phyloP scores from a whole-genome alignment of 352 stramenopile species.

The Pythium chondricola region DNA sequence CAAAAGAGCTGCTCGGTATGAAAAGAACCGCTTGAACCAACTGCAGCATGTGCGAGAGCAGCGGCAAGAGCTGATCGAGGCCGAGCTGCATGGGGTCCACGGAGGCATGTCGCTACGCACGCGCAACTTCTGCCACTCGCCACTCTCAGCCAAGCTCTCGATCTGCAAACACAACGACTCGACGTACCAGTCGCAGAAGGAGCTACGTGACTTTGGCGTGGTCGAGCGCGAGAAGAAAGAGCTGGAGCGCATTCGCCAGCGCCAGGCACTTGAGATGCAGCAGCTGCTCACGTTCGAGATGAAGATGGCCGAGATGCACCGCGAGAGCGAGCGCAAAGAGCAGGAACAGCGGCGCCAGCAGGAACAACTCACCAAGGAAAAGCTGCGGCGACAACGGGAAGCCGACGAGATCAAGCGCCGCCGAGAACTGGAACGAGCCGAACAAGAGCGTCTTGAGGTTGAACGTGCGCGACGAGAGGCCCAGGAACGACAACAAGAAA shows the following conservation, averaged over 20 bases:
- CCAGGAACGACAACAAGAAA: conserved; percentile 37
- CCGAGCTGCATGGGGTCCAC: conserved; percentile 32
- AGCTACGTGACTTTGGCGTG: conserved; percentile 37
- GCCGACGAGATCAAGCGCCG: conserved; percentile 41
- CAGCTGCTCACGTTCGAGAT: conserved; percentile 66
- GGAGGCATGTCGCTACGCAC: conserved; percentile 46
- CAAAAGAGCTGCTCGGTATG: conserved; percentile 54
- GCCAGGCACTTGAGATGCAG: conserved; percentile 64
- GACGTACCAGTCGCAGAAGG: conserved; percentile 8
- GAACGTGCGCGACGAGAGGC: conserved; percentile 33
- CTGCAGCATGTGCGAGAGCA: conserved; percentile 44
- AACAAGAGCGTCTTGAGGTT: conserved; percentile 43
- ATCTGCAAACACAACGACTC: conserved; percentile 18
- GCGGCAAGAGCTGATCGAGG: conserved; percentile 53
- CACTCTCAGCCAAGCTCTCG: conserved; percentile 25
- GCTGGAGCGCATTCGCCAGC: conserved; percentile 63
- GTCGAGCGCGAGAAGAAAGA: conserved; percentile 62
- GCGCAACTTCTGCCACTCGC: conserved; percentile 53
- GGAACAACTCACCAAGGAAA: conserved; percentile 33
- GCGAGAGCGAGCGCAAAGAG: conserved; percentile 47
- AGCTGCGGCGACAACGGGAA: conserved; percentile 33
- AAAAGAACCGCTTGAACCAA: conserved; percentile 46
- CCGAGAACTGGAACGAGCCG: conserved; percentile 46
- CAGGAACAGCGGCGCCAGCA: conserved; percentile 39
- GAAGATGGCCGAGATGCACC: conserved; percentile 45